Base-by-base conservation (phyloP, 2,329 filamentous ascomycete species). In the Arthroderma sp. region DNA sequence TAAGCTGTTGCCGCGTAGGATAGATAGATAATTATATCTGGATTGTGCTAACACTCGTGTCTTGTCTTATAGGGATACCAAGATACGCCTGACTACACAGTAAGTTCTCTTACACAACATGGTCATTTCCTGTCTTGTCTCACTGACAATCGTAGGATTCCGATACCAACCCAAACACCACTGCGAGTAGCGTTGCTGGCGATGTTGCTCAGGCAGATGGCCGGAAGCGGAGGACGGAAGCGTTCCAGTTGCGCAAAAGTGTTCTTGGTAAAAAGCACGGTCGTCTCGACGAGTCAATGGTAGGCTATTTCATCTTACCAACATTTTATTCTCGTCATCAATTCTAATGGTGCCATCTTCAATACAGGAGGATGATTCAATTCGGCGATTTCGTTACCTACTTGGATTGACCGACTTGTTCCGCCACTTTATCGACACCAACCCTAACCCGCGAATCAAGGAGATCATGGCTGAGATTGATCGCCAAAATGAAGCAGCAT, bases 381-480 rank as follows among this genome's bases (percentile, higher is more conserved):
- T 97, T 67, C 84, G 91, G 65, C 81, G 93, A 69, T 98, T 98
- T 71, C 85, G 90, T 62, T 98, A 98, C 70, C 81, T 98, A 1
- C 81, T 98, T 13, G 94, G 94, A 25, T 78, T 98, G 55, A 98
- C 93, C 15, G 93, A 98, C 67, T 79, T 98, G 19, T 98, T 98
- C 77, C 89, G 94, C 63, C 93, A 98, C 74, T 98, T 98, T 72
- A 98, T 98, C 74, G 91, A 97, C 69, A 89, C 90, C 7, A 98
- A 96, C 68, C 91, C 91, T 4, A 91, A 98, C 68, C 91, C 93
- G 15, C 88, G 88, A 66, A 93, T 97, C 67, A 88, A 91, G 66
- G 88, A 95, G 59, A 89, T 96, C 65, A 93, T 97, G 80, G 81
- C 82, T 54, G 88, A 96, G 72, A 96, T 97, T 66, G 93, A 98